Base-by-base conservation (phyloP, 148 eudicot genomes). In the Pouteria glomerata region DNA sequence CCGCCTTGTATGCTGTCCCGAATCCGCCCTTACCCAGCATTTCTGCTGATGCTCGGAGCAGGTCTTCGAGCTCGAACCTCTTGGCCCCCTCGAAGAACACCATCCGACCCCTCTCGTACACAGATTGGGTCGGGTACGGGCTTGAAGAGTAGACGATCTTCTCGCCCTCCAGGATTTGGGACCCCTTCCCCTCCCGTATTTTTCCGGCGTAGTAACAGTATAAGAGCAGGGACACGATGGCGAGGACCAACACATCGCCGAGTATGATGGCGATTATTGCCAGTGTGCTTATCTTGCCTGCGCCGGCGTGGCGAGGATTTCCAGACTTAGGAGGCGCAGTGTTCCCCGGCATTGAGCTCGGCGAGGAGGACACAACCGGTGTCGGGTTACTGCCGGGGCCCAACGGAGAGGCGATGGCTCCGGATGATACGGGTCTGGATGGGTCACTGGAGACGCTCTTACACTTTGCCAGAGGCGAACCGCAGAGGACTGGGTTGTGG, bases 1-100 rank as follows among this genome's bases (percentile, higher is more conserved):
- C 86, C 39, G 96, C 97, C 87, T 89, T 95, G 62, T 95, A 95
- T 48, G 87, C 92, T 81, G 98, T 91, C 80, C 98, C 98, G 26
- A 82, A 77, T 64, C 85, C 89, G 1, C 98, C 98, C 62, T 91
- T 95, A 18, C 98, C 98, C 78, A 95, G 31, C 91, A 95, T 87
- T 72, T 95, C 98, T 29, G 97, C 98, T 57, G 97, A 91, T 0
- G 97, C 98, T 57, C 90, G 76, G 50, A 95, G 35, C 82, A 95
- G 73, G 41, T 95, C 98, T 77, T 95, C 98, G 24, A 95, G 58
- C 85, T 95, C 98, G 61, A 95, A 95, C 83, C 79, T 88, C 83
- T 63, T 84, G 26, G 56, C 87, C 12, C 90, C 93, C 16, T 88
- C 96, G 47, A 89, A 82, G 44, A 95, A 95, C 53, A 95, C 97